phyloP scores from a whole-genome alignment of 441 rosid species.

The Jatropha multifida region DNA sequence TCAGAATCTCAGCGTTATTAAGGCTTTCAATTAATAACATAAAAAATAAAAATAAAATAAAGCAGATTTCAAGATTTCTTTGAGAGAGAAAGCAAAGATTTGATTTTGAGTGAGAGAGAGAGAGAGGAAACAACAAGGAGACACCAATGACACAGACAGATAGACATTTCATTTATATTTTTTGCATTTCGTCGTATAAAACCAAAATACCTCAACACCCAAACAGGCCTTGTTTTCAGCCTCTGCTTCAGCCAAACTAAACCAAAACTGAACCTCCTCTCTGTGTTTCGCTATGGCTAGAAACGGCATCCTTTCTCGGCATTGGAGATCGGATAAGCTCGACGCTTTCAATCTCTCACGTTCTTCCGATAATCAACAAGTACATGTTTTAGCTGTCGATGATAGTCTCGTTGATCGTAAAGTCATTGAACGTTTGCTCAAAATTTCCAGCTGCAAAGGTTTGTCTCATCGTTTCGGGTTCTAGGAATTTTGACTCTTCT shows the following conservation, averaged over 20 bases:
- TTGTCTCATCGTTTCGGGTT: neutral
- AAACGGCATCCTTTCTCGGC: constrained; percentile 48
- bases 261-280: neutral
- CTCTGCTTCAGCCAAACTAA: neutral
- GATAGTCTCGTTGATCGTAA: constrained; percentile 85
- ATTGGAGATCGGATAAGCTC: constrained; percentile 42
- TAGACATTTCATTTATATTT: constrained; percentile 17
- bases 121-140: constrained; percentile 10
- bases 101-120: constrained; percentile 38
- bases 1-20: constrained; percentile 42
- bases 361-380: constrained; percentile 48
- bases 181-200: constrained; percentile 31
- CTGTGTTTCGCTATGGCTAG: constrained; percentile 39
- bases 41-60: constrained; percentile 14
- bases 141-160: constrained; percentile 20
- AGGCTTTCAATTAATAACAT: neutral
- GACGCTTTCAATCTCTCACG: constrained; percentile 39
- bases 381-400: constrained; percentile 89
- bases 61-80: constrained; percentile 41
- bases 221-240: constrained; percentile 8
- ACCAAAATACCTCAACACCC: constrained; percentile 7
- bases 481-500: neutral
- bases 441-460: constrained; percentile 82
- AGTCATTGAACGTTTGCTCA: constrained; percentile 83
- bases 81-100: constrained; percentile 42